Evolutionary conservation across 1,284 basidiomycete species (phyloP), one percentile per base, ranked within the genome.

Genomic region (Fomitopsis schrenkii): DNA sequence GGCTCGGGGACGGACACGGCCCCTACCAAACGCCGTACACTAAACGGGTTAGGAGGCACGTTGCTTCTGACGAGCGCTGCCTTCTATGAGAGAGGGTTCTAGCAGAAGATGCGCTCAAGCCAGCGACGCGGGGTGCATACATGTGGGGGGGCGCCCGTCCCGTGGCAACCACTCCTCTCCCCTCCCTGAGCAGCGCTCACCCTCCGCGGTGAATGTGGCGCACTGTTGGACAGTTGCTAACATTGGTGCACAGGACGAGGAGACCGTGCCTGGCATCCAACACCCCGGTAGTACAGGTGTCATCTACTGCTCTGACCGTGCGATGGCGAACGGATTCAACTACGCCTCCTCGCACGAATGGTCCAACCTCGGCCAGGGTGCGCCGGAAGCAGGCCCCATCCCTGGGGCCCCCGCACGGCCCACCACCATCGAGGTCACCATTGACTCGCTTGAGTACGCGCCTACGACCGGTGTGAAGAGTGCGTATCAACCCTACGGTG

Each of bases 391-490:
- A 9, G 95, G 94, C 0, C 84, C 86, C 10, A 88, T 98, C 62
- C 92, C 92, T 1, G 84, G 86, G 55, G 91, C 88, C 2, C 83
- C 86, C 0, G 75, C 82, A 26, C 86, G 93, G 42, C 89, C 90
- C 1, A 80, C 81, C 4, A 78, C 79, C 55, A 82, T 97, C 60
- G 75, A 81, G 36, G 71, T 90, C 55, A 86, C 88, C 30, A 71
- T 84, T 26, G 91, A 93, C 71, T 90, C 93, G 44, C 81, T 95
- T 69, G 94, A 97, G 75, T 97, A 97, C 70, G 95, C 93, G 1
- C 95, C 96, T 0, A 97, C 95, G 2, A 93, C 94, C 0, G 95
- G 95, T 57, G 88, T 95, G 53, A 94, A 91, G 80, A 84, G 90
- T 90, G 67, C 19, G 72, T 63, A 59, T 36, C 48, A 44, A 38